These are phyloP conservation scores for Apiotrichum mycotoxinovorans DNA, from an alignment of 1,284 basidiomycete genomes.

Conservation along the genomic window DNA sequence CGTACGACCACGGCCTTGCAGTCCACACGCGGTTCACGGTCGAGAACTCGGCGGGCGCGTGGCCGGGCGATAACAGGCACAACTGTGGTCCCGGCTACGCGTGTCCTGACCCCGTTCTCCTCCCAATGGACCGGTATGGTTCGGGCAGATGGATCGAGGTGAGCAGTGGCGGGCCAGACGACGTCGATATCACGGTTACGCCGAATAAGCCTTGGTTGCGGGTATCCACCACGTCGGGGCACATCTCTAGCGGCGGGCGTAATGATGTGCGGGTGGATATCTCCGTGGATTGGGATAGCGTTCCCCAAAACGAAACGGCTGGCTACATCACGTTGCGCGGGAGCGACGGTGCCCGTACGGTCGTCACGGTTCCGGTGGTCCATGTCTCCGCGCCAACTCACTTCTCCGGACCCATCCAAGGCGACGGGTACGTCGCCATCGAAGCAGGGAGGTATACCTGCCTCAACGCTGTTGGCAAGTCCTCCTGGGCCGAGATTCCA, in stretches of 20 bases:
- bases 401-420: constrained; percentile 65
- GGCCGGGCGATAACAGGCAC: constrained; percentile 39
- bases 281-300: constrained; percentile 59
- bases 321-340: constrained; percentile 54
- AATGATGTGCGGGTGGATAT: constrained; percentile 58
- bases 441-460: constrained; percentile 59
- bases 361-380: constrained; percentile 49
- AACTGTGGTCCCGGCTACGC: constrained; percentile 55
- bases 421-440: constrained; percentile 61
- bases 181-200: constrained; percentile 59
- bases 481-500: constrained; percentile 60
- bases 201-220: constrained; percentile 59
- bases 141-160: constrained; percentile 61
- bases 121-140: constrained; percentile 58
- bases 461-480: constrained; percentile 48
- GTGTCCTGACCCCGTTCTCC: constrained; percentile 55
- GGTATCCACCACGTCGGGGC: constrained; percentile 54
- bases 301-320: background rate
- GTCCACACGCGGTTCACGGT: constrained; percentile 60
- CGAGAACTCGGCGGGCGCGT: constrained; percentile 57
- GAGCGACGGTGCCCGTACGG: constrained; percentile 41
- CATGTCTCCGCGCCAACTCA: constrained; percentile 39
- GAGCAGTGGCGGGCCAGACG: constrained; percentile 59
- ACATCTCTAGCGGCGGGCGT: constrained; percentile 53
- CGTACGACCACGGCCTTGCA: background rate